Evolutionary conservation across 2,329 filamentous ascomycete species (phyloP).

Genomic region (Neofusicoccum sp.): DNA sequence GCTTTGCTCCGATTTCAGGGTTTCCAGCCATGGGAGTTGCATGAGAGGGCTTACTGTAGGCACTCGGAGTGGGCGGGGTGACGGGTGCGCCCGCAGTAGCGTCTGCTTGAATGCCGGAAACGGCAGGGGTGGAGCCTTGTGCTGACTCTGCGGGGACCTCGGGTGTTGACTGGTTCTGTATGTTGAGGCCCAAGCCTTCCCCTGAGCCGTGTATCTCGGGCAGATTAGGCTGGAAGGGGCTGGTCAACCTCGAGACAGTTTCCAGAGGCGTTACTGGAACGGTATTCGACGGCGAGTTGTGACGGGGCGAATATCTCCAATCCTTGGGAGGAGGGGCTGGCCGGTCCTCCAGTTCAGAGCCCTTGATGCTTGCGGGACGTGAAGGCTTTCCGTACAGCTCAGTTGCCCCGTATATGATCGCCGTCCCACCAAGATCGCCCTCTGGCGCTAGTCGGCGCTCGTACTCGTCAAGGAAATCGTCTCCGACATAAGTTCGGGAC

Average conservation of each 20-base stretch:
- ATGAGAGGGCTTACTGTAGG: constrained; percentile 20
- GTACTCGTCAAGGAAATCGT: constrained; percentile 22
- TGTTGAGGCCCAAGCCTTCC: constrained; percentile 48
- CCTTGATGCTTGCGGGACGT: constrained; percentile 9
- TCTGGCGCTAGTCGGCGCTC: constrained; percentile 26
- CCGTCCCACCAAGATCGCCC: constrained; percentile 36
- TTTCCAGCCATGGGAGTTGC: not conserved
- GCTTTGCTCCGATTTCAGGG: not conserved
- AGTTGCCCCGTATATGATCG: constrained; percentile 38
- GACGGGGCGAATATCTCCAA: constrained; percentile 33
- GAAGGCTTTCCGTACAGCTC: constrained; percentile 19
- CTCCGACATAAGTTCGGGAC: constrained; percentile 32
- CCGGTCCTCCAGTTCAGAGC: constrained; percentile 23
- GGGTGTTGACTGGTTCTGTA: constrained; percentile 33
- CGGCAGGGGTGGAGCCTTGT: not conserved
- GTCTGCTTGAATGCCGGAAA: not conserved
- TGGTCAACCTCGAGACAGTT: constrained; percentile 10
- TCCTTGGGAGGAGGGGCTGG: constrained; percentile 50
- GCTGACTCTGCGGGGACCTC: not conserved
- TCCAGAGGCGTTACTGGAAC: constrained; percentile 10
- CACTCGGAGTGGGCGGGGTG: constrained; percentile 24
- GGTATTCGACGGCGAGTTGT: not conserved
- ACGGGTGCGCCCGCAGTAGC: not conserved
- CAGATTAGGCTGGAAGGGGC: constrained; percentile 33
- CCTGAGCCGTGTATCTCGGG: constrained; percentile 42